Evolutionary conservation across 768 basidiomycete species (phyloP).

Genomic region (Trametes cubensis): DNA sequence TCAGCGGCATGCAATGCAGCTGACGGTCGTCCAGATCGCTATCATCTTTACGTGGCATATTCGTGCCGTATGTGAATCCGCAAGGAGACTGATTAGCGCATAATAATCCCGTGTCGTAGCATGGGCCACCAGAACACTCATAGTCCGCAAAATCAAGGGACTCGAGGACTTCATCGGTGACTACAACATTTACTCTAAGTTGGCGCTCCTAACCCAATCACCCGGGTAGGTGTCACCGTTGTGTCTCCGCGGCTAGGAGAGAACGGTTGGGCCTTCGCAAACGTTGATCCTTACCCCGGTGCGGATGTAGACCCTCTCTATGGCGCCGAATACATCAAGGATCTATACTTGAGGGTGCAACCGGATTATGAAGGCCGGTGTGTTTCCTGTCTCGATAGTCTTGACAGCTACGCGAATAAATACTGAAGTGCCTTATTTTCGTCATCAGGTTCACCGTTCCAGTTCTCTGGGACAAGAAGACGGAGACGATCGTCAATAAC

Average conservation of each 20-base stretch:
- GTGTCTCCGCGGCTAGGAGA: constrained; percentile 88
- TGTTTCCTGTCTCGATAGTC: constrained; percentile 14
- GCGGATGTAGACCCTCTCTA: constrained; percentile 78
- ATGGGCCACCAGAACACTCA: constrained; percentile 92
- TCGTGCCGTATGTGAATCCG: constrained; percentile 67
- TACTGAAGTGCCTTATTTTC: not conserved
- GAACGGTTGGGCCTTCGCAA: constrained; percentile 87
- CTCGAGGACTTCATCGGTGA: constrained; percentile 81
- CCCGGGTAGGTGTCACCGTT: constrained; percentile 62
- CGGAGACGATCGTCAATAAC: constrained; percentile 88
- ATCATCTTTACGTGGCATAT: constrained; percentile 88
- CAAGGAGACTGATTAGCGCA: not conserved
- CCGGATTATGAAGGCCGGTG: constrained; percentile 73
- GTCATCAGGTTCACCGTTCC: constrained; percentile 76
- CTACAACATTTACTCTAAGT: constrained; percentile 30
- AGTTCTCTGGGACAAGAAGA: constrained; percentile 91
- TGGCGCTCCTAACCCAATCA: too few relatives aligned
- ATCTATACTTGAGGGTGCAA: constrained; percentile 80
- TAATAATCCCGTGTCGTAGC: constrained; percentile 44
- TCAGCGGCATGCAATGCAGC: not conserved
- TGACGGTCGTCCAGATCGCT: constrained; percentile 58
- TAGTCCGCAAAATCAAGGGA: constrained; percentile 89
- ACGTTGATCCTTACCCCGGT: constrained; percentile 64
- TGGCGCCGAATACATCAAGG: constrained; percentile 70
- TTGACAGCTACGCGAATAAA: not conserved